Evolutionary conservation across 441 rosid species (phyloP), one percentile per base, ranked within the genome.

Genomic region (Flueggea neowawraea): DNA sequence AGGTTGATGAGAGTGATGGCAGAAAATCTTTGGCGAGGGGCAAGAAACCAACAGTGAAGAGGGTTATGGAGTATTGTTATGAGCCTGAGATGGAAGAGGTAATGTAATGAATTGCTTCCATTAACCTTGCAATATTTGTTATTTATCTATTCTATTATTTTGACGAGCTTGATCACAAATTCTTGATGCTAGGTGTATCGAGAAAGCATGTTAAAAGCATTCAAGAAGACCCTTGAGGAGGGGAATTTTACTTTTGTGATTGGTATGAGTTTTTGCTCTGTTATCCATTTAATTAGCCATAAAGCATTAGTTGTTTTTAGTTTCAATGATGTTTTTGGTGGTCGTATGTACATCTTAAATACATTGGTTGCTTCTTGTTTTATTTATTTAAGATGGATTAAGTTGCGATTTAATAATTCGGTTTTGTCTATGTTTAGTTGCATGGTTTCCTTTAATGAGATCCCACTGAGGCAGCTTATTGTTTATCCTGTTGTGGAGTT

Each of bases 31-130:
- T 74, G 31, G 68, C 62, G 54, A 78, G 89, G 80, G 80, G 91
- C 77, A 94, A 83, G 84, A 94, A 86, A 70, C 68, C 82, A 64
- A 41, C 70, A 14, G 69, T 79, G 36, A 90, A 84, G 77, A 90
- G 44, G 69, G 88, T 90, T 74, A 89, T 90, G 93, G 96, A 94
- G 77, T 90, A 90, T 75, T 87, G 90, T 67, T 94, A 87, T 67
- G 98, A 94, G 78, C 90, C 98, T 65, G 98, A 94, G 80, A 89
- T 94, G 98, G 97, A 88, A 80, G 97, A 85, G 97, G 97, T 94
- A 83, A 64, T 54, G 66, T 61, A 56, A 66, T 47, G n/a, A 10
- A 47, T 47, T 47, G 50, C 14, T 4, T 47, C 12, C 5, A 47
- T 47, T 1, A 47, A 11, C 14, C 5, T 10, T 4, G n/a, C 36